Base-by-base conservation (phyloP, 495 filamentous ascomycete species). In the Clohesyomyces aquaticus region DNA sequence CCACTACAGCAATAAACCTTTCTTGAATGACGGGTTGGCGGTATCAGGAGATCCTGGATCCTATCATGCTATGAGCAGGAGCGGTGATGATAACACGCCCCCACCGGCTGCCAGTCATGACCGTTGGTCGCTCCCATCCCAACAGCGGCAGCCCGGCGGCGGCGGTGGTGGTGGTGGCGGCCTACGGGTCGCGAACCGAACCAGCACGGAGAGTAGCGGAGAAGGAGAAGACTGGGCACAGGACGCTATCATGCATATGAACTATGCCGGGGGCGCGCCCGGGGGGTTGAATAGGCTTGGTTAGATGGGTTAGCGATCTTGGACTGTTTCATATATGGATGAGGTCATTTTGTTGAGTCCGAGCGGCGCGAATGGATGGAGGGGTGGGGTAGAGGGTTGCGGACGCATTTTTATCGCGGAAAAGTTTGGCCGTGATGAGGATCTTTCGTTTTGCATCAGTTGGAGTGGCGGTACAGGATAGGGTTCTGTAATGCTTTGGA, bases 211-310 rank as follows among this genome's bases (percentile, higher is more conserved):
- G 51, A 41, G 51, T 3, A 71, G 59, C 42, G 54, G 46, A 16
- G 67, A 71, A 18, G 22, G 25, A 18, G 48, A 22, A 10, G 72
- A 74, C 49, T 77, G 73, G 73, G 50, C 63, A 47, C 68, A 69
- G 29, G 75, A 77, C 21, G 73, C 73, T 43, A 55, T 77, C 32
- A 71, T 72, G 66, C 65, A 69, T 35, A 73, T 75, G 72, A 72
- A 72, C 55, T 65, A 71, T 52, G 66, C 67, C 0, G 71, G 66
- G 14, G 28, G 26, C 6, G 61, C 35, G 21, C 62, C 67, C 19
- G 62, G 58, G 1, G 14, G 12, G 3, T 26, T 66, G 45, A 48
- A 26, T 32, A 61, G 58, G 43, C 43, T 56, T 16, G 23, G 46
- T 59, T 67, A 48, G 53, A 43, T 43, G 3, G 48, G 21, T 27